Percentiles rank a stretch among this genome's conserved stretches.
These are phyloP conservation scores for Pulveroboletus frians DNA, from an alignment of 768 basidiomycete genomes.

Conservation along the genomic window DNA sequence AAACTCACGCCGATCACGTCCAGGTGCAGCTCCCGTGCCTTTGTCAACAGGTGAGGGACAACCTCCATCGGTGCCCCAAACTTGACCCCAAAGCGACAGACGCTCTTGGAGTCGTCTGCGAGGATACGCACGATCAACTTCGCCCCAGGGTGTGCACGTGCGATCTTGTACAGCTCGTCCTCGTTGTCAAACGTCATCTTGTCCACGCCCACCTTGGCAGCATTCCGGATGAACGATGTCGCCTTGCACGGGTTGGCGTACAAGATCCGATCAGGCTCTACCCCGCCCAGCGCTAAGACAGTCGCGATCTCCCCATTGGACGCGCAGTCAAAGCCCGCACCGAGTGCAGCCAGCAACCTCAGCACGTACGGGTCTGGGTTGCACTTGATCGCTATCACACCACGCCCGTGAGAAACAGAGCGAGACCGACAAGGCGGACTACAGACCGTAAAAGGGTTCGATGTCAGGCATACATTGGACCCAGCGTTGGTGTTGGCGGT, in stretches of 20 bases:
- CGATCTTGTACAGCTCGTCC: slow-evolving; percentile 93
- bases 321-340: slow-evolving; percentile 95
- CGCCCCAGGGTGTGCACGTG: slow-evolving; percentile 71
- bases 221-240: slow-evolving; percentile 83
- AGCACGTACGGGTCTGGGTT: slow-evolving; percentile 96
- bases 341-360: slow-evolving; percentile 83
- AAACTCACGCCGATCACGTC: slow-evolving; percentile 94
- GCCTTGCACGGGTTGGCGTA: slow-evolving; percentile 99
- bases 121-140: slow-evolving; percentile 91
- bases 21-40: slow-evolving; percentile 72
- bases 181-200: slow-evolving; percentile 98
- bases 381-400: slow-evolving; percentile 81
- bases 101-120: slow-evolving; percentile 94
- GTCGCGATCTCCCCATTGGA: slow-evolving; percentile 88
- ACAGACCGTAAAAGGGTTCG: slow-evolving; percentile 90
- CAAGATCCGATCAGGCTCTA: slow-evolving; percentile 80
- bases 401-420: slow-evolving; percentile 25
- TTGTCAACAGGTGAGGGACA: slow-evolving; percentile 73
- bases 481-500: slow-evolving; percentile 83
- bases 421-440: slow-evolving; percentile 8
- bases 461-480: slow-evolving; percentile 68
- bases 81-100: slow-evolving; percentile 92
- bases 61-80: slow-evolving; percentile 87
- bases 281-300: slow-evolving; percentile 68
- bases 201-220: slow-evolving; percentile 73